Evolutionary conservation across 108 stramenopile species (phyloP).

Genomic region (Nitzschia palea): DNA sequence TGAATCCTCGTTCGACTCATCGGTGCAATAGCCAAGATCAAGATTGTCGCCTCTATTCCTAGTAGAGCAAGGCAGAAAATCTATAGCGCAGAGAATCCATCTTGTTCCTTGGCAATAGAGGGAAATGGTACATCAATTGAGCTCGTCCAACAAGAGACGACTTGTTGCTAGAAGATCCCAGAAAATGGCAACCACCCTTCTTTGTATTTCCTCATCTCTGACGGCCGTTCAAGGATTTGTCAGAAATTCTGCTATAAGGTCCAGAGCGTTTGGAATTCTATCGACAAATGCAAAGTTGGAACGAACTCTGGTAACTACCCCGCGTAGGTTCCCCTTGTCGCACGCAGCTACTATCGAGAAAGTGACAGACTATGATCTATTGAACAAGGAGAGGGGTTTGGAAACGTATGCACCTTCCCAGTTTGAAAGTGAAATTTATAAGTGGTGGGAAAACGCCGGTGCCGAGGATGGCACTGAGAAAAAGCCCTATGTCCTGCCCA

Average conservation of each 20-base stretch:
- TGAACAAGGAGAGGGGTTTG: constrained; percentile 45
- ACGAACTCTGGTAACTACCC: not conserved
- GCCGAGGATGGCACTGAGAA: constrained; percentile 12
- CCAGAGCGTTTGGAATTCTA: constrained; percentile 1
- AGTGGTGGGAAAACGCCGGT: constrained; percentile 85
- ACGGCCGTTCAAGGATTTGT: not conserved
- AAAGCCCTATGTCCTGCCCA: constrained; percentile 82
- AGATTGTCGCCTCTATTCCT: too few species aligned
- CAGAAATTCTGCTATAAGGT: not conserved
- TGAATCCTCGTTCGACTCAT: too few species aligned
- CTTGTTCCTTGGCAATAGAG: too few species aligned
- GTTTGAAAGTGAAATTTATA: constrained; percentile 75
- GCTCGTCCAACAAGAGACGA: not conserved
- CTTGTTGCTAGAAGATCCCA: not conserved
- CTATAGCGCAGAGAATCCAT: too few species aligned
- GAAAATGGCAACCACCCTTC: constrained; percentile 1
- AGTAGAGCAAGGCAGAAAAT: too few species aligned
- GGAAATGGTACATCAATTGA: constrained; percentile 12
- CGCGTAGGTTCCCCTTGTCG: not conserved
- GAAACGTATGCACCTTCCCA: constrained; percentile 66
- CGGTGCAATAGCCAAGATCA: too few species aligned
- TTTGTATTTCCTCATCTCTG: constrained; percentile 11
- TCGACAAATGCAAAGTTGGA: not conserved
- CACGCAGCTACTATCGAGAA: not conserved
- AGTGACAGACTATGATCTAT: constrained; percentile 42